These are phyloP conservation scores for Triglochin maritima DNA, from an alignment of 106 monocot genomes.

Conservation along the genomic window DNA sequence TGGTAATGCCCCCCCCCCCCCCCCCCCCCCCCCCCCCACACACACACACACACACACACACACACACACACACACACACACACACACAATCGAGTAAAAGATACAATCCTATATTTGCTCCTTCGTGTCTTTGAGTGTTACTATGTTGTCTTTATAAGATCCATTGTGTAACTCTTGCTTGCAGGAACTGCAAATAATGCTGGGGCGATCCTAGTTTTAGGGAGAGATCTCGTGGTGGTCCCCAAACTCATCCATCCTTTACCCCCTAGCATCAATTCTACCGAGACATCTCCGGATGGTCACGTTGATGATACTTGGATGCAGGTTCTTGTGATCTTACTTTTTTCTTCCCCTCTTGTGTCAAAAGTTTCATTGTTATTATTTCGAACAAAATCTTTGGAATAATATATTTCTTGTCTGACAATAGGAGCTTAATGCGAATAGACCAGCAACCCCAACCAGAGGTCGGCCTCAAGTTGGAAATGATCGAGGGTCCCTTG, in stretches of 20 bases:
- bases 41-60: too few species aligned
- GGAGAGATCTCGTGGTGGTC: constrained; percentile 97
- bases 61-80: too few species aligned
- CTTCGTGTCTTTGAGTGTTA: too few species aligned
- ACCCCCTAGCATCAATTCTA: constrained; percentile 73
- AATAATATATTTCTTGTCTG: background rate
- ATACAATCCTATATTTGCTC: too few species aligned
- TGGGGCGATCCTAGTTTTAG: constrained; percentile 93
- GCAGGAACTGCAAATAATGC: constrained; percentile 99
- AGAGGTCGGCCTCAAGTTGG: constrained; percentile 84
- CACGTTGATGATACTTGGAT: constrained; percentile 98
- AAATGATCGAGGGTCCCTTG: constrained; percentile 73
- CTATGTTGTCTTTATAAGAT: too few species aligned
- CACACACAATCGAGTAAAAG: too few species aligned
- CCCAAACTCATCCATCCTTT: constrained; percentile 99
- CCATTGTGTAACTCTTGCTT: background rate
- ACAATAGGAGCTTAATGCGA: constrained; percentile 90
- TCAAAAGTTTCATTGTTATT: too few species aligned
- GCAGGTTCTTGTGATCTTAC: constrained; percentile 42
- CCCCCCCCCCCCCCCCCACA: too few species aligned
- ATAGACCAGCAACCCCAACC: constrained; percentile 88
- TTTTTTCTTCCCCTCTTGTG: too few species aligned
- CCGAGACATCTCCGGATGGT: constrained; percentile 82
- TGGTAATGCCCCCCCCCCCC: constrained; percentile 27
- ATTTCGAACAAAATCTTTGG: too few species aligned